Base-by-base conservation (phyloP, 768 basidiomycete species). In the Megacollybia marginata region DNA sequence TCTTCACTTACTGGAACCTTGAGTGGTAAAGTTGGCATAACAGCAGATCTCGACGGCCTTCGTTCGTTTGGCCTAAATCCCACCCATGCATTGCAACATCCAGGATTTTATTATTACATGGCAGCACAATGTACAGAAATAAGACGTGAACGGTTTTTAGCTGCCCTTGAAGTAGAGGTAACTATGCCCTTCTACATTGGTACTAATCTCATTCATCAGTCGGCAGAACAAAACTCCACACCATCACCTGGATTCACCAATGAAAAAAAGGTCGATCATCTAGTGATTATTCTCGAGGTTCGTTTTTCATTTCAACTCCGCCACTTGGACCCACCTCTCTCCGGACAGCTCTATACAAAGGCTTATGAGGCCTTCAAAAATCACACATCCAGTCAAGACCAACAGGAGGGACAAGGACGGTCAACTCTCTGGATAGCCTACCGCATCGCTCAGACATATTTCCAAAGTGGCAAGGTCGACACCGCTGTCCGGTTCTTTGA, bases 401-500 rank as follows among this genome's bases (percentile, higher is more conserved):
- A 65, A 43, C 69, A 57, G 45, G 69, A 74, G 16, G 77, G 74
- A n/a, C 89, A 88, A 55, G 80, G 82, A 2, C 80, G 94, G 9
- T 67, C 92, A 54, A 92, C 91, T 0, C 69, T 95, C n/a, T 90
- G 83, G 76, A 86, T 99, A 47, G 95, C 93, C 4, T 87, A 80
- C 63, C 80, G 85, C 32, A 97, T 99, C 48, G 95, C 92, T 0
- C 80, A 87, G 52, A 87, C 88, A 4, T 94, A 98, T 61, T 78
- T 80, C 52, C 74, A 83, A 12, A 80, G 85, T 2, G 82, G 80
- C 0, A 90, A 93, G 60, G 86, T 84, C 57, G 91, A 93, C 48
- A 79, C 92, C 76, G 92, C 92, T 10, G 79, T 94, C 60, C 79
- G 86, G 90, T 98, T 95, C 68, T 92, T 92, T 63, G 94, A 95